A percentile compares a stretch with the other conserved stretches of the same genome.
These are phyloP conservation scores for Silene conica DNA, from an alignment of 148 eudicot species.

Conservation along the genomic window DNA sequence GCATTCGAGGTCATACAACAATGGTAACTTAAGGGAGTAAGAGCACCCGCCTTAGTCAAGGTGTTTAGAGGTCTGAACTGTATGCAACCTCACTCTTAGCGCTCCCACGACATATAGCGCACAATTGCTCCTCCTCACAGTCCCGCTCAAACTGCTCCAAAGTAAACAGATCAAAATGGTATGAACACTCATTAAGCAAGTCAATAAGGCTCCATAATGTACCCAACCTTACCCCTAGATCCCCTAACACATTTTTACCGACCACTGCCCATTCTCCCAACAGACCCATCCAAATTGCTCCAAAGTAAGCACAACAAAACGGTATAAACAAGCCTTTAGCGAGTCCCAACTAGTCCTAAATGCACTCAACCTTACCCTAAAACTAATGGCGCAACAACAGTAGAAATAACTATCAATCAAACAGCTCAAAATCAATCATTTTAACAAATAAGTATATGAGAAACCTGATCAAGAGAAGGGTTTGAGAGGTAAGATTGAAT, in stretches of 20 bases:
- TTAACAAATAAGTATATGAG: background rate
- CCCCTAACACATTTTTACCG: background rate
- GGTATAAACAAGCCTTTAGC: too few relatives aligned
- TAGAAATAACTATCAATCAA: background rate
- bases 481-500: slow-evolving; percentile 39
- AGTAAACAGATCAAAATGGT: too few relatives aligned
- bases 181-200: background rate
- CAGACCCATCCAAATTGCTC: background rate
- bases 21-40: background rate
- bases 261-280: background rate
- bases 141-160: too few relatives aligned
- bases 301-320: background rate
- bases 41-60: too few relatives aligned
- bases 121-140: too few relatives aligned
- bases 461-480: slow-evolving; percentile 59
- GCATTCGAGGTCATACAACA: background rate
- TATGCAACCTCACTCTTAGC: too few relatives aligned
- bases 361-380: background rate
- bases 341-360: too few relatives aligned
- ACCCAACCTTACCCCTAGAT: background rate
- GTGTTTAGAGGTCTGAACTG: too few relatives aligned
- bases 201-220: background rate
- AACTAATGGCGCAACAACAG: background rate
- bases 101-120: too few relatives aligned
- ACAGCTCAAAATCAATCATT: background rate